Percentiles rank a stretch among this genome's conserved stretches.
phyloP scores from a whole-genome alignment of 495 filamentous ascomycete species.

The Penicillium paradoxum region DNA sequence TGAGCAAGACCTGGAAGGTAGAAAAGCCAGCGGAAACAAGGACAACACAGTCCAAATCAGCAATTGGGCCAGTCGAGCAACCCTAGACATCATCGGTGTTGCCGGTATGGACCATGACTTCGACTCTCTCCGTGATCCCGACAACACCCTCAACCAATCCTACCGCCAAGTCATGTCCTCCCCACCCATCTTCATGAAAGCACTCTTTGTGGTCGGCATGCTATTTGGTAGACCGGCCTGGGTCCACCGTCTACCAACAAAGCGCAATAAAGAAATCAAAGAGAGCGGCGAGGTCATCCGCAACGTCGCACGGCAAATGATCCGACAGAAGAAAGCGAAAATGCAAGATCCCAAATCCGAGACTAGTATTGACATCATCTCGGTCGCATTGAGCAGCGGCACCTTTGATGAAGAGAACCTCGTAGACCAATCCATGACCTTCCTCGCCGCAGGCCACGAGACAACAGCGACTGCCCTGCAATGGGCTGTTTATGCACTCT shows the following conservation, averaged over 20 bases:
- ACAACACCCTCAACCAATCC: constrained; percentile 56
- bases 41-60: constrained; percentile 52
- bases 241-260: constrained; percentile 51
- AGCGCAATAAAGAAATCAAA: constrained; percentile 59
- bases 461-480: constrained; percentile 58
- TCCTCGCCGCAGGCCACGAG: constrained; percentile 89
- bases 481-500: constrained; percentile 57
- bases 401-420: constrained; percentile 74
- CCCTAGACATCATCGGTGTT: constrained; percentile 84
- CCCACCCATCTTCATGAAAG: constrained; percentile 12
- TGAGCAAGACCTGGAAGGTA: constrained; percentile 26
- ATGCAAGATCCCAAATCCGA: constrained; percentile 38
- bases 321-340: constrained; percentile 62
- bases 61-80: constrained; percentile 63
- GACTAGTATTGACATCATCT: constrained; percentile 70
- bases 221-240: constrained; percentile 31
- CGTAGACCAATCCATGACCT: constrained; percentile 91
- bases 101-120: constrained; percentile 86
- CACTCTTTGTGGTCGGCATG: constrained; percentile 42
- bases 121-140: constrained; percentile 58
- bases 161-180: constrained; percentile 51
- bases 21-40: constrained; percentile 22
- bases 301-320: constrained; percentile 57
- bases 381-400: constrained; percentile 71
- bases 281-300: constrained; percentile 55